Conservation (phyloP, 2,329 filamentous ascomycete species). For the Alternaria consortialis region DNA sequence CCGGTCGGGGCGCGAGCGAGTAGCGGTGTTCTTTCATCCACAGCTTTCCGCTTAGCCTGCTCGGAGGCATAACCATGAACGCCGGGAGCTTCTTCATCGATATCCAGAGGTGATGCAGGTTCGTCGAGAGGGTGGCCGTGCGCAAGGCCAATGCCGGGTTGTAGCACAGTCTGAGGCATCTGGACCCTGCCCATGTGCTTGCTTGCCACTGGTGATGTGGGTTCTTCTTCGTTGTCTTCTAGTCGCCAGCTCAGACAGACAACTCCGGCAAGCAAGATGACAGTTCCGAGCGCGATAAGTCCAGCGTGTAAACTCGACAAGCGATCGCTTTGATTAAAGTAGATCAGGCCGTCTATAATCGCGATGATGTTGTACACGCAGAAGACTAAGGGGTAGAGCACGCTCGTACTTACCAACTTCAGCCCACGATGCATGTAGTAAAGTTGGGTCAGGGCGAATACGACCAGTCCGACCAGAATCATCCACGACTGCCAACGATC, state of each 20-base stretch:
- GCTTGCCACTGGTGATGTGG: constrained; percentile 55
- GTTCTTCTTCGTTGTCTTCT: constrained; percentile 73
- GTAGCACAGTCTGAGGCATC: constrained; percentile 71
- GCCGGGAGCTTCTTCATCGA: constrained; percentile 43
- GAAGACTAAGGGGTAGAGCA: constrained; percentile 96
- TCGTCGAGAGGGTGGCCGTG: constrained; percentile 72
- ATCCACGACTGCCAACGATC: constrained; percentile 94
- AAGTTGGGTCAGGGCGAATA: constrained; percentile 85
- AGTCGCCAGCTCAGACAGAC: constrained; percentile 93
- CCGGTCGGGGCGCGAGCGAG: constrained; percentile 46
- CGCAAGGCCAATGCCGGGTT: constrained; percentile 83
- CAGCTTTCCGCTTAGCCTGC: constrained; percentile 36
- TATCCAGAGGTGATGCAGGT: constrained; percentile 36
- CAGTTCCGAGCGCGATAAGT: constrained; percentile 85
- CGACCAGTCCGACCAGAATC: constrained; percentile 82
- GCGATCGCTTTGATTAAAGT: constrained; percentile 87
- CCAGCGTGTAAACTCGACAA: constrained; percentile 79
- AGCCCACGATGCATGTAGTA: constrained; percentile 95
- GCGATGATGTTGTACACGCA: constrained; percentile 99
- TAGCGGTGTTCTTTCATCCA: constrained; percentile 50
- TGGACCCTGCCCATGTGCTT: constrained; percentile 50
- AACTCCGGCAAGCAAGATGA: constrained; percentile 85
- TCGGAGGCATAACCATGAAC: constrained; percentile 36
- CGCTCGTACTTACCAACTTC: constrained; percentile 92
- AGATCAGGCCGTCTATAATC: constrained; percentile 95